A percentile compares a stretch with the other conserved stretches of the same genome.
Evolutionary conservation across 2,329 filamentous ascomycete genomes (phyloP).

Genomic region (Tolypocladium sp.): DNA sequence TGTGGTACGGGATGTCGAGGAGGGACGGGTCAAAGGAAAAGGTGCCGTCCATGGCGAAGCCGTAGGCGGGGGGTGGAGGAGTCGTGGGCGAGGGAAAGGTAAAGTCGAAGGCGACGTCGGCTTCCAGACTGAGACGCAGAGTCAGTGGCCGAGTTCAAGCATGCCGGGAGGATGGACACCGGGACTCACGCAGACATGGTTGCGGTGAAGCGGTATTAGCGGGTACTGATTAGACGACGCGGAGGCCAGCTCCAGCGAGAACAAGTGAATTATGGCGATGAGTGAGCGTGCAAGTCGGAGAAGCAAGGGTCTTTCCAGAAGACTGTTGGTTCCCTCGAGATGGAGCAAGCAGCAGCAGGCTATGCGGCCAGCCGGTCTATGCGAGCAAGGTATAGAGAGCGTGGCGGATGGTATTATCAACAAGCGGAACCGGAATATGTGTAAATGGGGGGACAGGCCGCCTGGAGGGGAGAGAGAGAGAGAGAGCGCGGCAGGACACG

Average conservation of each 20-base stretch:
- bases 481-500: constrained; percentile 1
- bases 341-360: background rate
- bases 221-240: background rate
- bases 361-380: constrained; percentile 1
- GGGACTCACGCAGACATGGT: constrained; percentile 27
- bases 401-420: background rate
- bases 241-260: constrained; percentile 11
- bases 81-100: constrained; percentile 34
- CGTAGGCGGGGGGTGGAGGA: constrained; percentile 13
- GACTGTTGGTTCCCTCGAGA: background rate
- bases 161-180: background rate
- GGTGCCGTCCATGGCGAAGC: constrained; percentile 12
- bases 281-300: constrained; percentile 4
- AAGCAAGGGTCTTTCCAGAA: background rate
- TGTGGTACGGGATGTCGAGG: constrained; percentile 41
- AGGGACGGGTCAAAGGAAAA: constrained; percentile 49
- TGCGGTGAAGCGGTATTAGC: constrained; percentile 2
- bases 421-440: background rate
- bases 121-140: constrained; percentile 43
- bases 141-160: constrained; percentile 3
- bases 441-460: no score
- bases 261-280: background rate
- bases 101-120: constrained; percentile 54
- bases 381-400: background rate
- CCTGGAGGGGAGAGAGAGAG: background rate